Evolutionary conservation across 2,329 filamentous ascomycete species (phyloP), one percentile per base, ranked within the genome.

Genomic region (Sporothrix phasma): DNA sequence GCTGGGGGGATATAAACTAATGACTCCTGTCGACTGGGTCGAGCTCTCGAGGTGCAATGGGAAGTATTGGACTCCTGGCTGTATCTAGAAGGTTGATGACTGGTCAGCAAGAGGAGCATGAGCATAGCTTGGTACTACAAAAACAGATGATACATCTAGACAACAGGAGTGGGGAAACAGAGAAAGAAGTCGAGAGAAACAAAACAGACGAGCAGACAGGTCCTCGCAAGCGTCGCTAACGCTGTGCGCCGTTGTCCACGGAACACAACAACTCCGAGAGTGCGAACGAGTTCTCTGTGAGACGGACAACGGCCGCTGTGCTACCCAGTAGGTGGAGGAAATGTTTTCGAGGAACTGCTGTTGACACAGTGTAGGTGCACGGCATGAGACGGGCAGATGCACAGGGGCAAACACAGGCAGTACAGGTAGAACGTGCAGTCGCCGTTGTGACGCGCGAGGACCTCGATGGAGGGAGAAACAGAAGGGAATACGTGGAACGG

Each of bases 31-130:
- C 67, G 80, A 76, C 71, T 82, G 80, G 63, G 78, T 71, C 67
- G 80, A 73, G 67, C 72, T 79, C 73, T 84, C 81, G 74, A 84
- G 77, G 69, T 79, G 78, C 69, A 84, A 76, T 70, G 81, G 76
- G 81, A 77, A 67, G 77, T 77, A 72, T 74, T 78, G 70, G 80
- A 75, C 70, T 83, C 81, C 72, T 82, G 80, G 71, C 75, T 79
- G 75, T 83, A 84, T 78, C 82, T 84, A 58, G 67, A 69, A 66
- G 26, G 39, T 19, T 71, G n/a, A 34, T 31, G 31, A 10, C 46
- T 60, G 24, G 56, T 64, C 41, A 63, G 56, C 31, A 71, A 64
- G 63, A 64, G 66, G 71, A 67, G 70, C 67, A 67, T 58, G 61
- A 62, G 11, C 15, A 22, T 3, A 24, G 45, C 56, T 17, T 29